phyloP scores from a whole-genome alignment of 768 basidiomycete species.

The Lentinus tigrinus region DNA sequence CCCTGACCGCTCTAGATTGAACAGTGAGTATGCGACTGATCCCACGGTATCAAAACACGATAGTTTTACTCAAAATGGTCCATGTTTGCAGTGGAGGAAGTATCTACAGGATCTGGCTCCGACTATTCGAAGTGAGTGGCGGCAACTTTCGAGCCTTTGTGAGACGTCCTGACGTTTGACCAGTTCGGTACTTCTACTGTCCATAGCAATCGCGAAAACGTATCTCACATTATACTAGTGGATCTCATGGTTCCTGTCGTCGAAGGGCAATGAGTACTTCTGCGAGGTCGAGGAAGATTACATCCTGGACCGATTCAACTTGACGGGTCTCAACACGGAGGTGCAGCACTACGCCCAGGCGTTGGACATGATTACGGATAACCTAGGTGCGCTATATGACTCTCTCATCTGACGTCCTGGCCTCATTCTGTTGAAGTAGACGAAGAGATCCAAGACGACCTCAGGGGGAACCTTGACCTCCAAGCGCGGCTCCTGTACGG shows the following conservation, averaged over 20 bases:
- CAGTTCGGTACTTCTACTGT: slow-evolving; percentile 20
- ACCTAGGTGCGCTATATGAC: slow-evolving; percentile 62
- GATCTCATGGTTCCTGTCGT: slow-evolving; percentile 97
- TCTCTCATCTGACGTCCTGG: not conserved
- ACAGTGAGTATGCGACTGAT: not conserved
- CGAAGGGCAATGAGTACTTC: slow-evolving; percentile 99
- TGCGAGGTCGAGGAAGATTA: slow-evolving; percentile 99
- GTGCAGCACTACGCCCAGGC: slow-evolving; percentile 94
- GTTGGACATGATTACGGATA: slow-evolving; percentile 94
- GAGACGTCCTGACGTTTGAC: slow-evolving; percentile 19
- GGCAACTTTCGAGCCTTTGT: slow-evolving; percentile 9
- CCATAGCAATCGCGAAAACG: not conserved
- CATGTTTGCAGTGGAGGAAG: slow-evolving; percentile 64
- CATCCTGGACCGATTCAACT: slow-evolving; percentile 96
- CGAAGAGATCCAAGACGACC: slow-evolving; percentile 92
- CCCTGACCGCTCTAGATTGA: too few species aligned
- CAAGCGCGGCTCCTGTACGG: slow-evolving; percentile 94
- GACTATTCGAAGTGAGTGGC: slow-evolving; percentile 88
- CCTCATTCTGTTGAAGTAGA: slow-evolving; percentile 43
- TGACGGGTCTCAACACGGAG: slow-evolving; percentile 95
- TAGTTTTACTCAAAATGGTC: too few species aligned
- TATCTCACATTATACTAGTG: slow-evolving; percentile 49
- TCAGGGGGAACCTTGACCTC: slow-evolving; percentile 87
- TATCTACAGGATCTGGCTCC: slow-evolving; percentile 91
- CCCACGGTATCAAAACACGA: too few species aligned